These are phyloP conservation scores for Centaurea solstitialis DNA, from an alignment of 129 eudicot species.

Conservation along the genomic window DNA sequence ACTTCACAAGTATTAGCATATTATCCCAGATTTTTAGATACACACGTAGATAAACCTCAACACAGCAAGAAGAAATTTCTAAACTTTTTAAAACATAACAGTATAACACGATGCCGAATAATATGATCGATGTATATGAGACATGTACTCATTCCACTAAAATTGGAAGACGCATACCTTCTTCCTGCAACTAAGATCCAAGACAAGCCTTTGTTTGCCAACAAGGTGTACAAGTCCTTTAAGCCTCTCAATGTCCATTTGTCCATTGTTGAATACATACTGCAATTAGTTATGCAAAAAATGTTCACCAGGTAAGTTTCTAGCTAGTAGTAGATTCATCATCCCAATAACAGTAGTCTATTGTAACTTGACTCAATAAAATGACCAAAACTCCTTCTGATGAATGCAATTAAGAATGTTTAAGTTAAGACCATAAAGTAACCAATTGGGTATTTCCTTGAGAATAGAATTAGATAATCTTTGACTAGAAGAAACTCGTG, in stretches of 20 bases:
- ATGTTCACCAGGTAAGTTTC: not conserved
- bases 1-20: no score
- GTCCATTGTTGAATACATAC: constrained; percentile 94
- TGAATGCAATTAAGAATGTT: no score
- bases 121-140: no score
- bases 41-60: no score
- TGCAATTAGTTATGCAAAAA: constrained; percentile 38
- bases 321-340: not conserved
- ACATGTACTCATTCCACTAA: not conserved
- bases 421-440: no score
- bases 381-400: not conserved
- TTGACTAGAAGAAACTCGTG: not conserved
- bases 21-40: no score
- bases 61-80: no score
- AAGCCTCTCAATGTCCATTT: constrained; percentile 87
- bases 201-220: constrained; percentile 81
- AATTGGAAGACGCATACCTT: constrained; percentile 51
- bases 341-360: not conserved
- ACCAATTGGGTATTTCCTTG: no score
- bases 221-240: constrained; percentile 70
- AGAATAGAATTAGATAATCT: no score
- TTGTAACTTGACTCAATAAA: not conserved
- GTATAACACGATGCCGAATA: no score
- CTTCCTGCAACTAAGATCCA: constrained; percentile 98
- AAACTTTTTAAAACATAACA: no score